Evolutionary conservation across 371 early-diverging fungal genomes (phyloP), one percentile per base, ranked within the genome.

Genomic region (Haplosporangium sp.): DNA sequence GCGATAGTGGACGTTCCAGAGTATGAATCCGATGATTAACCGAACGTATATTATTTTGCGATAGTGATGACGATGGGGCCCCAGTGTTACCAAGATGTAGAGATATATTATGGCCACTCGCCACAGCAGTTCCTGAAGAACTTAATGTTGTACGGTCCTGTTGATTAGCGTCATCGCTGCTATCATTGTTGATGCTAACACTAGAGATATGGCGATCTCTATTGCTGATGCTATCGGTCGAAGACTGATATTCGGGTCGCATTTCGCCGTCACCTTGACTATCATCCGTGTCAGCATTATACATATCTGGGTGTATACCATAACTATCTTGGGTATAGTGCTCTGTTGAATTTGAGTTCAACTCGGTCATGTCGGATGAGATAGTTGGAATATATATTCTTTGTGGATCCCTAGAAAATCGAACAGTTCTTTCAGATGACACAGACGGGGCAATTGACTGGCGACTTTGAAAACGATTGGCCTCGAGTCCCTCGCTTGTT

Each of bases 221-320:
- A 35, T 13, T 48, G 44, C 17, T 44, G 38, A 11, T 48, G 52
- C 44, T 13, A 19, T 11, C 34, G 9, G 10, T 20, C 17, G 68
- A 8, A 38, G 13, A n/a, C 4, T 9, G 35, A 11, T 5, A 20
- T 27, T 17, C 40, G n/a, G 38, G 15, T 13, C 45, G 10, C 6
- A 27, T 27, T 2, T 39, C 59, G 6, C 64, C 52, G 39, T 47
- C 59, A 15, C 57, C 57, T 20, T 62, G 63, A 15, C 63, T 61
- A 10, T 47, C 59, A 38, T 63, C 70, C 61, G 57, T 56, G 40
- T 70, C 70, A 13, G 37, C 70, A 39, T 70, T 56, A 48, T 63
- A 61, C 20, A 11, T 53, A 34, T 63, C 64, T 9, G 59, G 58
- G n/a, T 48, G 60, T 10, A 65, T 47, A 39, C 65, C 71, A 34